These are phyloP conservation scores for Lachnum nothofagi DNA, from an alignment of 2,329 filamentous ascomycete species.

Conservation along the genomic window DNA sequence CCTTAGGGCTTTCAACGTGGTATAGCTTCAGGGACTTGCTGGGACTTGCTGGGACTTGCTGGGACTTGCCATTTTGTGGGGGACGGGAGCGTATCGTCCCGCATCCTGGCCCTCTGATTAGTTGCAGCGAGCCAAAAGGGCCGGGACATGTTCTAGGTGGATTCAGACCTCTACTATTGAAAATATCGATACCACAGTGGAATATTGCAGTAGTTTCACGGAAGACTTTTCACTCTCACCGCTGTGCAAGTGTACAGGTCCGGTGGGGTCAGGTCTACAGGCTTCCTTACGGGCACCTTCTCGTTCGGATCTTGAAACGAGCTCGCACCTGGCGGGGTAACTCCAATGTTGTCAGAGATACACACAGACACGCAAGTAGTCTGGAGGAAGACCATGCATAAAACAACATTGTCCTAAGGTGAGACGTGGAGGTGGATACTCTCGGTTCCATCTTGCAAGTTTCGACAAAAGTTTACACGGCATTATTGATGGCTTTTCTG, in stretches of 20 bases:
- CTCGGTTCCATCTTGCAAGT: too few species aligned
- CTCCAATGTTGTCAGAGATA: too few species aligned
- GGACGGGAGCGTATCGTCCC: conserved; percentile 5
- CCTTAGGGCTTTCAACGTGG: conserved; percentile 1
- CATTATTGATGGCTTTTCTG: not conserved
- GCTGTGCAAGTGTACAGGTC: not conserved
- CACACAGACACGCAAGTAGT: too few species aligned
- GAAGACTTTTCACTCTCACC: conserved; percentile 8
- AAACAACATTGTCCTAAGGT: too few species aligned
- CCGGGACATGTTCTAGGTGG: too few species aligned
- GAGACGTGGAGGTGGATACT: too few species aligned
- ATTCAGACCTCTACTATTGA: not conserved
- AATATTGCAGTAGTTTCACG: conserved; percentile 9
- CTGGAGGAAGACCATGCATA: too few species aligned
- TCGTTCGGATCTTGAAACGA: not conserved
- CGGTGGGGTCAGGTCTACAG: not conserved
- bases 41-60: conserved; percentile 7
- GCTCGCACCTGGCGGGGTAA: too few species aligned
- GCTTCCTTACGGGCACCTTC: not conserved
- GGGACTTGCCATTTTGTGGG: conserved; percentile 5
- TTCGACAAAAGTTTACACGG: too few species aligned
- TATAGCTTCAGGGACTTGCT: conserved; percentile 15
- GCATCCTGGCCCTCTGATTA: conserved; percentile 1
- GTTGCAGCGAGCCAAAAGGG: not conserved
- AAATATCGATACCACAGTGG: not conserved